Conservation (phyloP, 306 rosid genomes). For the Vigna hirtella region DNA sequence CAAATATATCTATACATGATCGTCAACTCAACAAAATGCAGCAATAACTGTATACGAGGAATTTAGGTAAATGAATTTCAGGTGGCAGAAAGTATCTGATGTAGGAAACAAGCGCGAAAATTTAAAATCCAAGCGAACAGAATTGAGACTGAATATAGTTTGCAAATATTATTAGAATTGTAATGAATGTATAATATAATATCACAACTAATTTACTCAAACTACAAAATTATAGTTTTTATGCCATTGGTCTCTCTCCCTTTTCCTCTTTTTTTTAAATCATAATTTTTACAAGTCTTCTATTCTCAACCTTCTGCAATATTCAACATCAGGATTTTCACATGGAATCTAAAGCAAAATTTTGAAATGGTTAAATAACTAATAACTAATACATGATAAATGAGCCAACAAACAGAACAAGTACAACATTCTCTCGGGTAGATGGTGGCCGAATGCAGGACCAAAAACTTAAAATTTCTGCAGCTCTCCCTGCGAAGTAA, state of each 20-base stretch:
- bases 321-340: not conserved
- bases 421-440: constrained; percentile 60
- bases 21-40: too few relatives aligned
- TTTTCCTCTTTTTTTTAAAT: not conserved
- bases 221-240: not conserved
- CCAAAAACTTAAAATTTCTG: constrained; percentile 48
- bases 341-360: constrained; percentile 54
- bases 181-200: not conserved
- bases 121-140: not conserved
- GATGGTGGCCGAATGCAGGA: constrained; percentile 53
- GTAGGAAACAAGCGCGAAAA: too few relatives aligned
- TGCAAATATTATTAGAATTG: not conserved
- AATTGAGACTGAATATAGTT: too few relatives aligned
- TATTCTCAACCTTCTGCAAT: not conserved
- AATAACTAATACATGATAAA: constrained; percentile 50
- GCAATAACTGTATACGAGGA: too few relatives aligned
- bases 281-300: not conserved
- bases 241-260: not conserved
- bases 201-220: not conserved
- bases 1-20: too few relatives aligned
- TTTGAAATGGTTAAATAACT: constrained; percentile 53
- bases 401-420: constrained; percentile 51
- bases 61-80: not conserved
- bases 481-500: constrained; percentile 53
- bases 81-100: too few relatives aligned